Conservation (phyloP, 1,284 basidiomycete genomes). For the Cutaneotrichosporon daszewskae region DNA sequence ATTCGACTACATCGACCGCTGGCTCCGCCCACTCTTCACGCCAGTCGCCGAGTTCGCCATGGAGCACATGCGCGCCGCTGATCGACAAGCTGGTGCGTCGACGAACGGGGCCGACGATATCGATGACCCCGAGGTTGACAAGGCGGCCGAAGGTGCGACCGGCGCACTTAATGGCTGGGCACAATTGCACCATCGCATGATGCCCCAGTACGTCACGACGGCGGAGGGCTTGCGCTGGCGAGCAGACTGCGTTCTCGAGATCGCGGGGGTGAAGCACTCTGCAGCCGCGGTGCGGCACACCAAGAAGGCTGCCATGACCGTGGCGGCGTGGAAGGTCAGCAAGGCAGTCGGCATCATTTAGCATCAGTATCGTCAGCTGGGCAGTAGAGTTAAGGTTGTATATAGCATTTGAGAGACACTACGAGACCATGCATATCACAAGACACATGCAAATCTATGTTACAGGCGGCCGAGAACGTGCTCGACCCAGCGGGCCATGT, state of each 20-base stretch:
- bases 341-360: conserved; percentile 17
- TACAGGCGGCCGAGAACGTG: conserved; percentile 19
- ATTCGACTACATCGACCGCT: conserved; percentile 25
- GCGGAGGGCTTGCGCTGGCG: conserved; percentile 4
- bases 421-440: neutral
- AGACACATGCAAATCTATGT: conserved; percentile 16
- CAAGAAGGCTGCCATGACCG: conserved; percentile 27
- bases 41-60: conserved; percentile 29
- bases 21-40: conserved; percentile 35
- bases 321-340: conserved; percentile 33
- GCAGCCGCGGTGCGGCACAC: conserved; percentile 24
- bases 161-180: conserved; percentile 7
- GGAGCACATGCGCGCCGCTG: conserved; percentile 12
- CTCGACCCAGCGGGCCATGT: conserved; percentile 82
- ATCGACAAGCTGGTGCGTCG: neutral
- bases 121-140: conserved; percentile 1
- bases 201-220: conserved; percentile 5
- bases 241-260: neutral
- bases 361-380: neutral
- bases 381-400: neutral
- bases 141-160: conserved; percentile 1
- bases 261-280: conserved; percentile 7
- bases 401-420: neutral
- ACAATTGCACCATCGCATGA: neutral
- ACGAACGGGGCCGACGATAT: neutral